Evolutionary conservation across 805 yeast genomes (phyloP).

Genomic region (Sugiyamaella qingdaonensis): DNA sequence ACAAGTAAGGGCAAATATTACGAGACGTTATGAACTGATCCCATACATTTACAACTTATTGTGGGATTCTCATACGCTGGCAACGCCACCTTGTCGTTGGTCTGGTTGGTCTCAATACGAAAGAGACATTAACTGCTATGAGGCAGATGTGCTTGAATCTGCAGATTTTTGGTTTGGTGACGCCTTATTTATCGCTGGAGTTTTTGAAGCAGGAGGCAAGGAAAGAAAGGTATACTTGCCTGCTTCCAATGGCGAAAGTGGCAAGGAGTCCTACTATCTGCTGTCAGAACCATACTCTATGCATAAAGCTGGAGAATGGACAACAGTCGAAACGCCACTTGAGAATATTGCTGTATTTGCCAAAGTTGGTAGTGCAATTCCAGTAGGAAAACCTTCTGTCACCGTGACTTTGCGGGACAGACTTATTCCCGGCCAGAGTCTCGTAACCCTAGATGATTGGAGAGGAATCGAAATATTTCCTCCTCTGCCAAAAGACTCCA

Average conservation of each 20-base stretch:
- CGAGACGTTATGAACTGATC: constrained; percentile 7
- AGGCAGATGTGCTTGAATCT: neutral
- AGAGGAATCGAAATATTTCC: constrained; percentile 13
- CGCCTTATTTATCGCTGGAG: constrained; percentile 6
- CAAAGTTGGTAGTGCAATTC: constrained; percentile 9
- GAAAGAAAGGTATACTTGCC: constrained; percentile 5
- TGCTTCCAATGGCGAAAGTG: neutral
- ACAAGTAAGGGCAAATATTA: neutral
- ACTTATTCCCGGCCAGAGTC: neutral
- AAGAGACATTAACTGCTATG: constrained; percentile 1
- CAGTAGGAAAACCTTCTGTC: constrained; percentile 7
- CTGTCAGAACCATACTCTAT: neutral
- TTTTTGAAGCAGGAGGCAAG: neutral
- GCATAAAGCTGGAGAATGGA: constrained; percentile 5
- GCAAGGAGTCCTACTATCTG: neutral
- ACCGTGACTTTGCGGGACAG: no score
- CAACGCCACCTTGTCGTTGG: neutral
- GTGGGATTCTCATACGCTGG: constrained; percentile 7
- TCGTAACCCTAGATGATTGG: constrained; percentile 1
- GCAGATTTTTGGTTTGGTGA: constrained; percentile 14
- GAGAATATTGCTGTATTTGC: constrained; percentile 10
- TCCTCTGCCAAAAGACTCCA: constrained; percentile 3
- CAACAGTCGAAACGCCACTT: neutral
- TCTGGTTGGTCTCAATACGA: constrained; percentile 3
- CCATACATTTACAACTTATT: constrained; percentile 8